Evolutionary conservation across 805 yeast species (phyloP).

Genomic region (Martiniozyma abietophila): DNA sequence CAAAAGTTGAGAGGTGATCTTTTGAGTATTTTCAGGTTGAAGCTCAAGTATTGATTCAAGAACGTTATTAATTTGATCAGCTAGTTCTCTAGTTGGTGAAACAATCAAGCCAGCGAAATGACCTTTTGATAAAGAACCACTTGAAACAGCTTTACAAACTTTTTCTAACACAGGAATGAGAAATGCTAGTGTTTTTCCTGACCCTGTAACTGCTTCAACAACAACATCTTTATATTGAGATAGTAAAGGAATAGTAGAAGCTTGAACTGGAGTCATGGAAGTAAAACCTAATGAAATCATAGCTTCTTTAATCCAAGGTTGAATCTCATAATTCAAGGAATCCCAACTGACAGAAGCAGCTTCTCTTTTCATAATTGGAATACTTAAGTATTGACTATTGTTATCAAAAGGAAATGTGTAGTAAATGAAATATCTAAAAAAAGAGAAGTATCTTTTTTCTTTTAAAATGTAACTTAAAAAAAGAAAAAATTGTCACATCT

Average conservation of each 20-base stretch:
- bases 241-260: slow-evolving; percentile 83
- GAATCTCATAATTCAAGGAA: slow-evolving; percentile 39
- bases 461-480: too few relatives aligned
- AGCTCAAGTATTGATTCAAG: slow-evolving; percentile 48
- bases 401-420: too few relatives aligned
- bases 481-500: too few relatives aligned
- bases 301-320: slow-evolving; percentile 68
- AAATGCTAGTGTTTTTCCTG: slow-evolving; percentile 95
- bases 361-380: slow-evolving; percentile 11
- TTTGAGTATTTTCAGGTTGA: slow-evolving; percentile 36
- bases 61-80: slow-evolving; percentile 64
- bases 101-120: slow-evolving; percentile 64
- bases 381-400: too few relatives aligned
- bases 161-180: slow-evolving; percentile 74
- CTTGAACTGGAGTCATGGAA: slow-evolving; percentile 94
- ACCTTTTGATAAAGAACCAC: slow-evolving; percentile 40
- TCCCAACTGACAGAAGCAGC: slow-evolving; percentile 53
- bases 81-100: slow-evolving; percentile 60
- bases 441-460: too few relatives aligned
- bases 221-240: slow-evolving; percentile 85
- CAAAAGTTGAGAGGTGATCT: slow-evolving; percentile 48
- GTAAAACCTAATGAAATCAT: slow-evolving; percentile 65
- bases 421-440: too few relatives aligned
- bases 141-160: slow-evolving; percentile 28
- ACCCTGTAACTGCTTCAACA: slow-evolving; percentile 95